Conservation (phyloP, 116 monocot species). For the Zostera marina region DNA sequence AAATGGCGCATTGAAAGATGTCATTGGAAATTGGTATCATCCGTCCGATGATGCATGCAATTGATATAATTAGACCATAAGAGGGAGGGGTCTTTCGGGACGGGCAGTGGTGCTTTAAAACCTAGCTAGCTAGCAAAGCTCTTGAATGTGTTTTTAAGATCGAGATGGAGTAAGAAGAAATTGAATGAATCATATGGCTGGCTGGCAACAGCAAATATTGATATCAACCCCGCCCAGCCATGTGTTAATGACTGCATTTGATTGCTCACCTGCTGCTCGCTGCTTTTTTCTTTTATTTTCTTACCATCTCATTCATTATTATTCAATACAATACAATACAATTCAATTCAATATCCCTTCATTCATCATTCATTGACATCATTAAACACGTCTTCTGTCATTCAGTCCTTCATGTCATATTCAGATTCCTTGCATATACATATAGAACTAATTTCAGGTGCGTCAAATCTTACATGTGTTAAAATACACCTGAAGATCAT, state of each 20-base stretch:
- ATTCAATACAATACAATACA: no score
- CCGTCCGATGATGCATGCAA: neutral
- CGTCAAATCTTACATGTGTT: no score
- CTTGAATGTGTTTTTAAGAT: constrained; percentile 1
- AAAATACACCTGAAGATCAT: no score
- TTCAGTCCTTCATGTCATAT: neutral
- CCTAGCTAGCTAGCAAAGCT: neutral
- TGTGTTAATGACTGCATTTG: neutral
- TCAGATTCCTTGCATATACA: neutral
- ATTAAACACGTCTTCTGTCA: neutral
- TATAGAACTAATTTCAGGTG: neutral
- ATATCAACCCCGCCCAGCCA: neutral
- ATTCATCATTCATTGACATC: neutral
- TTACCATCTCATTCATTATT: neutral
- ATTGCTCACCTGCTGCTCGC: neutral
- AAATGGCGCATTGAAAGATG: constrained; percentile 3
- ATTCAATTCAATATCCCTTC: neutral
- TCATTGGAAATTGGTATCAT: constrained; percentile 1
- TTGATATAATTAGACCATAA: neutral
- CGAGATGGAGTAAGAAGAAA: no score
- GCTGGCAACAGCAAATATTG: neutral
- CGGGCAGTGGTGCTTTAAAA: constrained; percentile 1
- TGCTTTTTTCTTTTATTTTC: neutral
- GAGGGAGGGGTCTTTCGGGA: neutral
- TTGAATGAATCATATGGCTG: neutral